These are phyloP conservation scores for Fusarium praegraminearum DNA, from an alignment of 2,329 filamentous ascomycete species.

Conservation along the genomic window DNA sequence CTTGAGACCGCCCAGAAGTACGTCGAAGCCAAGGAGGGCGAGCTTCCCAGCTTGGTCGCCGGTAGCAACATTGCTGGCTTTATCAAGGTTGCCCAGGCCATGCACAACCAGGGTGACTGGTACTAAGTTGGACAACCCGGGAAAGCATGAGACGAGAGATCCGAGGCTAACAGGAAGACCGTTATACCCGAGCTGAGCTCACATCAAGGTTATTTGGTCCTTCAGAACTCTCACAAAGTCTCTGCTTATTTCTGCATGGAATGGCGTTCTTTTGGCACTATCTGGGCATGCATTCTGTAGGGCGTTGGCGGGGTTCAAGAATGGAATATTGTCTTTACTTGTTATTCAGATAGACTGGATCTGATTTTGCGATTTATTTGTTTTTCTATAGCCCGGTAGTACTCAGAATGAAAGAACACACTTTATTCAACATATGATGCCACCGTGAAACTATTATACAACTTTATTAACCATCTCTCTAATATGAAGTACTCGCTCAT, in stretches of 20 bases:
- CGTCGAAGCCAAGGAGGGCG: slow-evolving; percentile 80
- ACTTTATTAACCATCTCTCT: background rate
- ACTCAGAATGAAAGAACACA: slow-evolving; percentile 36
- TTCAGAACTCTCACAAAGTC: slow-evolving; percentile 6
- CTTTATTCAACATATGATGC: slow-evolving; percentile 8
- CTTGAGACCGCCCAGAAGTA: slow-evolving; percentile 91
- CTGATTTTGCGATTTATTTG: slow-evolving; percentile 27
- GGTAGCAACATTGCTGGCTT: slow-evolving; percentile 98
- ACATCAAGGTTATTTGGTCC: slow-evolving; percentile 35
- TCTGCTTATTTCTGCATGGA: slow-evolving; percentile 22
- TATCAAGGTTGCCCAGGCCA: slow-evolving; percentile 93
- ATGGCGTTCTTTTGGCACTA: slow-evolving; percentile 38
- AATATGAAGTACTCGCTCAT: background rate
- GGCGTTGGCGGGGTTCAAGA: slow-evolving; percentile 46
- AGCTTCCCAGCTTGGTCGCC: slow-evolving; percentile 89
- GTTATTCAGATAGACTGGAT: slow-evolving; percentile 36
- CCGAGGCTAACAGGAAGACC: slow-evolving; percentile 29
- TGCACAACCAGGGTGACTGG: slow-evolving; percentile 98
- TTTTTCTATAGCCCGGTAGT: slow-evolving; percentile 37
- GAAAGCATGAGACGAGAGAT: slow-evolving; percentile 13
- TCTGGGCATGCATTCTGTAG: slow-evolving; percentile 45
- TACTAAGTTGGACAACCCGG: slow-evolving; percentile 56
- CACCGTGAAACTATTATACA: background rate
- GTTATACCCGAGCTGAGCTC: slow-evolving; percentile 45
- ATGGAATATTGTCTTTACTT: slow-evolving; percentile 31